Evolutionary conservation across 495 filamentous ascomycete genomes (phyloP).

Genomic region (Aspergillus diversus): DNA sequence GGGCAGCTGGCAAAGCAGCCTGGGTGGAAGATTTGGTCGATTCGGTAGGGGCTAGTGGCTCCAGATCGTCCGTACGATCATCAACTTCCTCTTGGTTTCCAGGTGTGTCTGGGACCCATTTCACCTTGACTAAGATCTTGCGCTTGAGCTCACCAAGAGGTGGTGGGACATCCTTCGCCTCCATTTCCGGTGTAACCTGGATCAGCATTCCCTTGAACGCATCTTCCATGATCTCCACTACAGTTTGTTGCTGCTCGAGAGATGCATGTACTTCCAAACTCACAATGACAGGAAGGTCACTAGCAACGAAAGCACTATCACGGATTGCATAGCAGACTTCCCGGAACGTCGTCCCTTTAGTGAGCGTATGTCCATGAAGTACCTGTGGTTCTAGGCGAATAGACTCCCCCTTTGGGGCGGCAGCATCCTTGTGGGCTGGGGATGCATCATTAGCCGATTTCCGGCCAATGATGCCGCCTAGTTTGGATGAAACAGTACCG

Average conservation of each 20-base stretch:
- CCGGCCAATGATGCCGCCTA: conserved; percentile 32
- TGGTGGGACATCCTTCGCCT: conserved; percentile 59
- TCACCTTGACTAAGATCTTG: conserved; percentile 92
- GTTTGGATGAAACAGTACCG: conserved; percentile 28
- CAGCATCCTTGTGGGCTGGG: conserved; percentile 27
- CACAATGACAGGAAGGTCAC: conserved; percentile 81
- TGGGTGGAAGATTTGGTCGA: conserved; percentile 17
- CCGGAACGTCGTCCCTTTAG: conserved; percentile 82
- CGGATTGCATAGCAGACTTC: conserved; percentile 79
- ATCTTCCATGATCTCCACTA: conserved; percentile 87
- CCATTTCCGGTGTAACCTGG: conserved; percentile 53
- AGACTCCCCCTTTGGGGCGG: conserved; percentile 32
- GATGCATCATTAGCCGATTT: conserved; percentile 17
- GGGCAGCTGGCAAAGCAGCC: conserved; percentile 23
- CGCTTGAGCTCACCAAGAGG: conserved; percentile 64
- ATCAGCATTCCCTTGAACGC: conserved; percentile 74
- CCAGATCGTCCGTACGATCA: conserved; percentile 27
- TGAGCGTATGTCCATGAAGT: conserved; percentile 87
- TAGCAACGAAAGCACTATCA: conserved; percentile 74
- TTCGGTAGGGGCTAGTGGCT: conserved; percentile 16
- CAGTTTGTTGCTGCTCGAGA: conserved; percentile 77
- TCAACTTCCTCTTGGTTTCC: conserved; percentile 34
- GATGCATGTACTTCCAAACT: conserved; percentile 87
- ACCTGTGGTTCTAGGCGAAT: conserved; percentile 70
- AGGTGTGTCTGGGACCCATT: conserved; percentile 56